phyloP scores from a whole-genome alignment of 371 early-diverging fungal genomes.

The Mortierella sp. region DNA sequence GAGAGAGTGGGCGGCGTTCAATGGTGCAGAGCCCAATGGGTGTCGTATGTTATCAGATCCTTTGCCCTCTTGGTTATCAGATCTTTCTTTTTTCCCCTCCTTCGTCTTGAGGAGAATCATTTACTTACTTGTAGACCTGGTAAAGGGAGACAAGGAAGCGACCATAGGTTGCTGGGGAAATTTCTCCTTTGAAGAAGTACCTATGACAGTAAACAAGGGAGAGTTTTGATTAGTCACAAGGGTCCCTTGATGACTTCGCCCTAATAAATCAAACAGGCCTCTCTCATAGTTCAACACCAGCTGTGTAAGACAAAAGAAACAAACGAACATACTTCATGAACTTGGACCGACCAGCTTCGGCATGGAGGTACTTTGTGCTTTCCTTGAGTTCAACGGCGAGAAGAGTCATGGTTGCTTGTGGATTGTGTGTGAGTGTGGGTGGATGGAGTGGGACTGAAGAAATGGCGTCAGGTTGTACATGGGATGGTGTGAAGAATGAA shows the following conservation, averaged over 20 bases:
- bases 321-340: conserved; percentile 68
- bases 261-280: no score
- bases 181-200: conserved; percentile 55
- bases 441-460: neutral
- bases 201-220: conserved; percentile 9
- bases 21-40: neutral
- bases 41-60: conserved; percentile 8
- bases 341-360: conserved; percentile 68
- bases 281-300: neutral
- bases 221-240: no score
- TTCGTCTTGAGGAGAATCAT: neutral
- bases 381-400: conserved; percentile 57
- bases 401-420: conserved; percentile 20
- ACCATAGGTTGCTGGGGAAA: conserved; percentile 35
- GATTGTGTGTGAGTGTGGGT: neutral
- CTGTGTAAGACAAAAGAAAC: no score
- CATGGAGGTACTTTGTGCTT: conserved; percentile 69
- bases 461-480: neutral
- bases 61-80: neutral
- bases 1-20: neutral
- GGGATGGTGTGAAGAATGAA: neutral
- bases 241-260: no score
- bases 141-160: conserved; percentile 51
- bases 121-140: conserved; percentile 38
- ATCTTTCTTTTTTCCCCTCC: neutral